These are phyloP conservation scores for Botryotinia globosa DNA, from an alignment of 2,329 filamentous ascomycete genomes.

Conservation along the genomic window DNA sequence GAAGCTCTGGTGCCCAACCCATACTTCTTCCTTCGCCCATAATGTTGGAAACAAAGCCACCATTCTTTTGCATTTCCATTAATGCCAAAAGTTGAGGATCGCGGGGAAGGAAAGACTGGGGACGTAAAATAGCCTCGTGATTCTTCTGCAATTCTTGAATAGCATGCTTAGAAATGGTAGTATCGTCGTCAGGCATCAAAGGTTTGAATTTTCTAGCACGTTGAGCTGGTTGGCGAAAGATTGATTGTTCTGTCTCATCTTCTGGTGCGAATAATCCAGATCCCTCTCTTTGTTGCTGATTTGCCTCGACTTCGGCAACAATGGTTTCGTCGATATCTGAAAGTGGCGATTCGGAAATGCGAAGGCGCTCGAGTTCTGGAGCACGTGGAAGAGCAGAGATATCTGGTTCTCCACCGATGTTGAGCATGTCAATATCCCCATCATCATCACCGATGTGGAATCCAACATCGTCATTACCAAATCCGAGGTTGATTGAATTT, in stretches of 20 bases:
- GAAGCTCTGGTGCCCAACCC: constrained; percentile 87
- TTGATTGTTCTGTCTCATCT: constrained; percentile 53
- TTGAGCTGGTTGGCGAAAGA: constrained; percentile 67
- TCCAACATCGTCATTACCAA: constrained; percentile 48
- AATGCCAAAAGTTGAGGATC: constrained; percentile 84
- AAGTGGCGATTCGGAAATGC: constrained; percentile 68
- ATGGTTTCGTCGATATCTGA: constrained; percentile 66
- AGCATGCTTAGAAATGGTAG: constrained; percentile 69
- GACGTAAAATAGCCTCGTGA: constrained; percentile 80
- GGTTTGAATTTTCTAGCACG: constrained; percentile 75
- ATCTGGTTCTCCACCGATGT: constrained; percentile 58
- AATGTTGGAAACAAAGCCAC: constrained; percentile 83
- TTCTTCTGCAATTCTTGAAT: constrained; percentile 87
- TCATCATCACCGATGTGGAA: constrained; percentile 61
- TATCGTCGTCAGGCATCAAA: constrained; percentile 74
- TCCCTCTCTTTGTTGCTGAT: constrained; percentile 49
- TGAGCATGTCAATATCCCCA: constrained; percentile 62
- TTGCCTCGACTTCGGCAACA: constrained; percentile 57
- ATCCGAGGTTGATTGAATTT: constrained; percentile 52
- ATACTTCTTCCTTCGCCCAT: constrained; percentile 76
- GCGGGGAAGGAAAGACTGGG: constrained; percentile 77
- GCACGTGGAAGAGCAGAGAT: constrained; percentile 48
- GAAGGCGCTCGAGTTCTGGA: constrained; percentile 51
- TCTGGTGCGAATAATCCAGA: constrained; percentile 56
- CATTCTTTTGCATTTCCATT: constrained; percentile 87